Conservation (phyloP, 2,329 filamentous ascomycete genomes). For the Lithohypha guttulata region DNA sequence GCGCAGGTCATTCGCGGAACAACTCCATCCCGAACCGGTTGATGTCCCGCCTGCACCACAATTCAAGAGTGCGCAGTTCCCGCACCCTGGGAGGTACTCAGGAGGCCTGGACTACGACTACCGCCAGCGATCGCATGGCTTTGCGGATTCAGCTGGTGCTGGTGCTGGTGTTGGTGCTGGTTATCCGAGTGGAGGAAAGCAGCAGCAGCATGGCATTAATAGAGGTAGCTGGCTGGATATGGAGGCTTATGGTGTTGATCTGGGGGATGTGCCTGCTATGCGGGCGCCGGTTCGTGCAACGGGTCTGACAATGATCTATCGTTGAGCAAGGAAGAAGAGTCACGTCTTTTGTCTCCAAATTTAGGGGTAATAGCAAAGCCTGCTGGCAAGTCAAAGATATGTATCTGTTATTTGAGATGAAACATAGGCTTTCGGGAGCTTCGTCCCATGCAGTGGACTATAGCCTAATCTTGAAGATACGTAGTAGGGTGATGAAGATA, state of each 20-base stretch:
- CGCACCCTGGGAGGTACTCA: conserved; percentile 26
- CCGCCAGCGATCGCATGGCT: conserved; percentile 24
- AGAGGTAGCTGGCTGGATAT: conserved; percentile 17
- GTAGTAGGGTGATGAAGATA: too few relatives aligned
- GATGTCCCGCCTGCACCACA: not conserved
- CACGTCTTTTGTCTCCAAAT: too few relatives aligned
- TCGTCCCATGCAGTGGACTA: too few relatives aligned
- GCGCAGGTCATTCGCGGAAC: conserved; percentile 11
- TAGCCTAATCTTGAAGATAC: too few relatives aligned
- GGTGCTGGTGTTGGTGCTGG: conserved; percentile 16
- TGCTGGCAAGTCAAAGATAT: too few relatives aligned
- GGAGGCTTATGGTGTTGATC: conserved; percentile 20
- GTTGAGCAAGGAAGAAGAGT: too few relatives aligned
- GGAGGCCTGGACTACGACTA: conserved; percentile 29
- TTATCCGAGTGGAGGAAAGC: not conserved
- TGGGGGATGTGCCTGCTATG: conserved; percentile 20
- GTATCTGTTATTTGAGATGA: too few relatives aligned
- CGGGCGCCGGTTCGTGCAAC: conserved; percentile 6
- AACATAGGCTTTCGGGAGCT: too few relatives aligned
- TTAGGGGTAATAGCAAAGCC: too few relatives aligned
- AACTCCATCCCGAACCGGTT: conserved; percentile 11
- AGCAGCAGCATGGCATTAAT: conserved; percentile 1
- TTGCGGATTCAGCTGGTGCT: conserved; percentile 30
- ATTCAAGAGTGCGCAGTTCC: conserved; percentile 9
- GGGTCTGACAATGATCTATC: conserved; percentile 9